A percentile compares a stretch with the other conserved stretches of the same genome.
These are phyloP conservation scores for Erucastrum elatum DNA, from an alignment of 345 rosid genomes.

Conservation along the genomic window DNA sequence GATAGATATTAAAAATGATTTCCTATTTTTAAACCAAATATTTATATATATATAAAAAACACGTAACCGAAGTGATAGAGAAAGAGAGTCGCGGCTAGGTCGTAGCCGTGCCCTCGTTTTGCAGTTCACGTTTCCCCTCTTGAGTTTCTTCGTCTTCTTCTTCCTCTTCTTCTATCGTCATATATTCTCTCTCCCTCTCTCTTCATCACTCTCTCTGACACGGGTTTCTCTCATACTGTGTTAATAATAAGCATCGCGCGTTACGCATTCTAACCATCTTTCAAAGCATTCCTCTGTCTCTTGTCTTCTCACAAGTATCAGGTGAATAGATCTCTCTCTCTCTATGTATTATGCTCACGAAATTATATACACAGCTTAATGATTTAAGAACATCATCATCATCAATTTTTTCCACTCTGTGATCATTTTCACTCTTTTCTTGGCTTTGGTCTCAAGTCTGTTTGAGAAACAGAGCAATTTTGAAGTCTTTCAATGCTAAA, in stretches of 20 bases:
- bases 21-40: background rate
- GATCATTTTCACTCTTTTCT: no score
- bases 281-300: conserved; percentile 31
- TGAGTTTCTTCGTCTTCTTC: conserved; percentile 18
- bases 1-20: background rate
- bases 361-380: background rate
- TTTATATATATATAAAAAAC: no score
- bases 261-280: conserved; percentile 16
- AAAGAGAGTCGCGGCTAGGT: conserved; percentile 33
- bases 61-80: conserved; percentile 3
- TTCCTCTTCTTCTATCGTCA: background rate
- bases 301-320: conserved; percentile 30
- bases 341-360: no score
- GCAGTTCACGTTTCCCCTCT: conserved; percentile 38
- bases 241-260: conserved; percentile 7
- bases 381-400: background rate
- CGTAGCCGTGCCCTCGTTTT: conserved; percentile 35
- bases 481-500: conserved; percentile 57
- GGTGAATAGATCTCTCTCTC: conserved; percentile 21
- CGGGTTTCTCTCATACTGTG: conserved; percentile 21
- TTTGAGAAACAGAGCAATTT: conserved; percentile 6
- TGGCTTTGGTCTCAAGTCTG: background rate
- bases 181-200: background rate
- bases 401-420: conserved; percentile 1
- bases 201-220: conserved; percentile 8